Base-by-base conservation (phyloP, 306 rosid species). In the Adenanthera pavonina region DNA sequence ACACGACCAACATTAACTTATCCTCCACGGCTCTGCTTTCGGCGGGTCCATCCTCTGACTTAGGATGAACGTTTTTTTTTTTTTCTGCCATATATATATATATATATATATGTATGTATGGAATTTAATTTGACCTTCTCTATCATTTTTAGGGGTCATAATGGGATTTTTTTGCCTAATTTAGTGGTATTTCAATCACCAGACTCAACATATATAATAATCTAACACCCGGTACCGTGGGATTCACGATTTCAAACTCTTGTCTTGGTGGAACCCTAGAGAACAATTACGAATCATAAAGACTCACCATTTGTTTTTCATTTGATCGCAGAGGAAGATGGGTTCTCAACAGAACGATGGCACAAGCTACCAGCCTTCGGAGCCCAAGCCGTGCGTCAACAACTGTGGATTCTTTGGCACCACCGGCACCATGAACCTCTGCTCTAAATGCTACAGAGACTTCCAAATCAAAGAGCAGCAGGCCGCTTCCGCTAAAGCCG, bases 381-480 rank as follows among this genome's bases (percentile, higher is more conserved):
- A 91, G 89, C 86, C 86, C 3, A 85, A 87, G 82, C 90, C 75
- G 2, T 91, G 94, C 76, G 91, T 83, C 78, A 91, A 89, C 85
- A 89, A 89, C 73, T 91, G 94, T 67, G 92, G 94, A 38, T 91
- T 91, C 86, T 91, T 86, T 38, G 94, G 94, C 35, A 68, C 79
- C 6, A 84, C 89, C 0, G 85, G 80, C 2, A 87, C 89, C 7
- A 76, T 54, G 84, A 91, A 91, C 72, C 89, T 89, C 47, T 91
- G 94, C 67, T 91, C 92, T 6, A 87, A 91, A 52, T 91, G 94
- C 74, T 89, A 77, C 88, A 78, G 85, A 74, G 89, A 84, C 20
- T 38, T 70, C 2, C 82, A 47, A 4, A 68, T 69, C 53, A 9
- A 77, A 30, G 88, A 72, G 15, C 84, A 80, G 41, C 84, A 61